A percentile compares a stretch with the other conserved stretches of the same genome.
Conservation (phyloP, 352 stramenopile species). For the Sclerospora graminicola region DNA sequence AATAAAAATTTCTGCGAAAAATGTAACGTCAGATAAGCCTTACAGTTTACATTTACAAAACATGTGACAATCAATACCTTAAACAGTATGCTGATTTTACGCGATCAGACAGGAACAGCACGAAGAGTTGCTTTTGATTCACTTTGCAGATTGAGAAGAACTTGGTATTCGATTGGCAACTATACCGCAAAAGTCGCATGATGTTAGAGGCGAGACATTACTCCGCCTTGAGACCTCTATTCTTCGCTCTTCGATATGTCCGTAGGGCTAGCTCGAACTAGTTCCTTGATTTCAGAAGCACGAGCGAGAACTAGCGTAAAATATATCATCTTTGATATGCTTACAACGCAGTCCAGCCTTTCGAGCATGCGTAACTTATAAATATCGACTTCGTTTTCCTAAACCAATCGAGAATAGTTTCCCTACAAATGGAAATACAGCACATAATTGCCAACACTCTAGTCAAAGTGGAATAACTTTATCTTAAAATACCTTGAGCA, state of each 20-base stretch:
- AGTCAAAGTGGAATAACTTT: not conserved
- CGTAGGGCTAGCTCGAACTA: conserved; percentile 25
- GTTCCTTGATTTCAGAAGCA: conserved; percentile 13
- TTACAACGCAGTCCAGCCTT: conserved; percentile 50
- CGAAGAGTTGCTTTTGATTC: conserved; percentile 30
- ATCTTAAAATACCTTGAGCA: conserved; percentile 35
- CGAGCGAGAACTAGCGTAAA: conserved; percentile 35
- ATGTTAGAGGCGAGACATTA: not conserved
- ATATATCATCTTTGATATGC: conserved; percentile 51
- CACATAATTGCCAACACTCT: not conserved
- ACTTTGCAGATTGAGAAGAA: conserved; percentile 40
- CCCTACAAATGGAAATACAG: conserved; percentile 42
- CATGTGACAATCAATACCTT: conserved; percentile 23
- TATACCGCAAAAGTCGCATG: conserved; percentile 13
- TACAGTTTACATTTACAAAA: not conserved
- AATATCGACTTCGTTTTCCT: conserved; percentile 66
- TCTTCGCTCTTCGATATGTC: not conserved
- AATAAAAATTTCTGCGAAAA: conserved; percentile 66
- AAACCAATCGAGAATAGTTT: conserved; percentile 75
- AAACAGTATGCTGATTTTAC: conserved; percentile 50
- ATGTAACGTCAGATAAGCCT: not conserved
- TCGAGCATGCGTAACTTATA: conserved; percentile 73
- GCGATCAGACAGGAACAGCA: conserved; percentile 56
- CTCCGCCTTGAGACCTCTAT: no score
- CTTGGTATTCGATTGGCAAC: conserved; percentile 48